Base-by-base conservation (phyloP, 2,329 filamentous ascomycete genomes). In the Neofusicoccum parvum region DNA sequence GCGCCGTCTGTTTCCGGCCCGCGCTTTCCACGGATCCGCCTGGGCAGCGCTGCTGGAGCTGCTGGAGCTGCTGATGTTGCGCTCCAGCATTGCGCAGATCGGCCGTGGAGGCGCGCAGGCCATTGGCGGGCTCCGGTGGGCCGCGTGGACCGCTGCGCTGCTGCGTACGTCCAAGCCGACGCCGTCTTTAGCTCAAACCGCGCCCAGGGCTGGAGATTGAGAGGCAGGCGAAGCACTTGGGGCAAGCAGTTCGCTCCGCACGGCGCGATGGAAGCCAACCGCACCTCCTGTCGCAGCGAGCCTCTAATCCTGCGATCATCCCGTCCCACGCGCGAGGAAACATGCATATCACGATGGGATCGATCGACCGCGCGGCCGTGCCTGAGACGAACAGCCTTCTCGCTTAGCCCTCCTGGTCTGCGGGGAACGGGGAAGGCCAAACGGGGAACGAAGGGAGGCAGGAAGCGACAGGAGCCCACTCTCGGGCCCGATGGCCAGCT, bases 401-500 rank as follows among this genome's bases (percentile, higher is more conserved):
- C 37, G 53, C 53, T 58, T 58, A 58, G 15, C 27, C 39, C 20
- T 1, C 53, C 20, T 11, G 54, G 23, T 17, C 54, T 59, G 54
- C 43, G 56, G 56, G 56, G 56, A 48, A 60, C 54, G 54, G 39
- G 54, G 15, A 58, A 45, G 32, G 39, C 7, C 54, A 43, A 34
- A 48, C 43, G 15, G 9, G 43, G 56, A 60, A 48, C 43, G 41
- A 37, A 37, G 17, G 56, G 27, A 32, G 39, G 54, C 41, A 59
- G 54, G 41, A 59, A 46, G 54, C 54, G 54, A 46, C 15, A 17
- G 27, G 39, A 9, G 20, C 54, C 54, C 45, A 23, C 45, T 45
- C 23, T 41, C 34, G 20, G 5, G 3, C 14, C 23, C 9, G 20
- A 14, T n/a, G 20, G 20, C 15, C 5, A 14, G n/a, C 27, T 37